Evolutionary conservation across 345 rosid genomes (phyloP), one percentile per base, ranked within the genome.

Genomic region (Heritiera fomes): DNA sequence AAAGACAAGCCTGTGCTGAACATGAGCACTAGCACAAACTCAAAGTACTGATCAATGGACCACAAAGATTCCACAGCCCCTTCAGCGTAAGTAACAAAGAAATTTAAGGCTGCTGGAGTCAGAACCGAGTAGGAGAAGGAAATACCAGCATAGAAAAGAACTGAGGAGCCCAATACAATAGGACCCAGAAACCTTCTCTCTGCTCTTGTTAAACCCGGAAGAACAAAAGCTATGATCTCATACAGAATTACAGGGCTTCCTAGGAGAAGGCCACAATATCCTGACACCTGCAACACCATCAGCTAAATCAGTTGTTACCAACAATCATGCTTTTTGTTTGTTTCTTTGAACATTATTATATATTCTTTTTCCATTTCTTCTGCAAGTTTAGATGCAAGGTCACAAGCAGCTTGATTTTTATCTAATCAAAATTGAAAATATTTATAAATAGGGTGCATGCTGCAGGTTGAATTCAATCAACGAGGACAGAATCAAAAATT

Each of bases 21-120:
- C 98, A 96, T 91, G 76, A 96, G 98, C 76, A 96, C 96, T 38
- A 96, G 92, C 40, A 96, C 97, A 80, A 96, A 93, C 92, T 92
- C 97, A 56, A 93, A 96, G 91, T 93, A 96, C 81, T 92, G 99
- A 85, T 96, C 99, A 73, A 96, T 96, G 78, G 99, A 96, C 99
- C 98, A 96, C 67, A 96, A 71, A 56, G 98, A 96, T 83, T 96
- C 99, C 40, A 93, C 99, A 73, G 82, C 98, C 49, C 99, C 99
- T 88, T 96, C 99, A 0, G 99, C 97, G 68, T 96, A 96, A 75
- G 79, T 89, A 53, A 96, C 98, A 78, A 96, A 96, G 92, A 93
- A 95, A 78, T 92, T 95, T 82, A 95, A 87, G 76, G 99, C 99
- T 56, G 97, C 99, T n/a, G 98, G 99, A 77, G 95, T 89, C 71